phyloP scores from a whole-genome alignment of 2,329 filamentous ascomycete species.

The Diaporthe australafricana region DNA sequence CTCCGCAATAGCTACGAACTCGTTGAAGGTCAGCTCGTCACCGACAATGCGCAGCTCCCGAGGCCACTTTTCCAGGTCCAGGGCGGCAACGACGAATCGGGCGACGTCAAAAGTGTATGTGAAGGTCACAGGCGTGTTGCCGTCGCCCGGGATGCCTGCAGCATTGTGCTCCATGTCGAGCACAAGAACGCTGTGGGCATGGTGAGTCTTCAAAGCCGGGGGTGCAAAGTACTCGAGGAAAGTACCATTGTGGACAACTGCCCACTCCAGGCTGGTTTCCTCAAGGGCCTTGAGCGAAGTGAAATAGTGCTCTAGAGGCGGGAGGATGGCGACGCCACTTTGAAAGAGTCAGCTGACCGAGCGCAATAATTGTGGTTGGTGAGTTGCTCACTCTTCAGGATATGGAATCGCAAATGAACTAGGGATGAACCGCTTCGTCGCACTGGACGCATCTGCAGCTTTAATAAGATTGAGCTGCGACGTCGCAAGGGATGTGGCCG shows the following conservation, averaged over 20 bases:
- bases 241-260: slow-evolving; percentile 53
- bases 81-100: slow-evolving; percentile 53
- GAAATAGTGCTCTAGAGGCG: slow-evolving; percentile 6
- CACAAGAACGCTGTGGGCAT: slow-evolving; percentile 53
- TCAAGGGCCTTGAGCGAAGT: slow-evolving; percentile 40
- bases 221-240: slow-evolving; percentile 60
- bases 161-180: slow-evolving; percentile 56
- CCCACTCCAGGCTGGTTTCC: slow-evolving; percentile 50
- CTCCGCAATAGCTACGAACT: slow-evolving; percentile 57
- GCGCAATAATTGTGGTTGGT: background rate
- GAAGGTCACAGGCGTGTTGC: slow-evolving; percentile 56
- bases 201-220: slow-evolving; percentile 51
- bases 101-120: slow-evolving; percentile 63
- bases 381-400: background rate
- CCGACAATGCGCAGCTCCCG: slow-evolving; percentile 50
- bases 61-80: slow-evolving; percentile 59
- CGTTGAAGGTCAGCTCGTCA: slow-evolving; percentile 56
- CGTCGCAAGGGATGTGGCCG: background rate
- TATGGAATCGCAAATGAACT: slow-evolving; percentile 9
- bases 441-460: background rate
- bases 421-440: background rate
- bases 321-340: slow-evolving; percentile 8
- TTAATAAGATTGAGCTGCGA: background rate
- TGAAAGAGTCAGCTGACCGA: background rate
- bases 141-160: slow-evolving; percentile 62